phyloP scores from a whole-genome alignment of 2,329 filamentous ascomycete species.

The Pezicula radicicola region DNA sequence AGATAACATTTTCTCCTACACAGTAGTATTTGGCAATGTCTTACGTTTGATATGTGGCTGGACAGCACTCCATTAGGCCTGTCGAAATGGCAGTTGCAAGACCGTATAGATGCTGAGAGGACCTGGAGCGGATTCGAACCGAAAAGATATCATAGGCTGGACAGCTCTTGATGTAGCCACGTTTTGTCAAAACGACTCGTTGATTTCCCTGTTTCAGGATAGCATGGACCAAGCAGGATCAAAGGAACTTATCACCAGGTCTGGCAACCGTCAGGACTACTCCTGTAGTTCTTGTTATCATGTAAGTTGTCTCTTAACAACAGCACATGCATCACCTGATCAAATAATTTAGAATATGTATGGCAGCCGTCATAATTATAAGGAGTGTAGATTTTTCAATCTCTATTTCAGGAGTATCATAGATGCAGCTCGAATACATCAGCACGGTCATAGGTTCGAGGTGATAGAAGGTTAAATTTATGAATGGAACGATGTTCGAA shows the following conservation, averaged over 20 bases:
- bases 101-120: slow-evolving; percentile 5
- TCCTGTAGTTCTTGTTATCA: slow-evolving; percentile 8
- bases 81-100: slow-evolving; percentile 7
- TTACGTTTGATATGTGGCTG: no score
- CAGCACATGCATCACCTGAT: slow-evolving; percentile 4
- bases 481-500: no score
- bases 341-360: slow-evolving; percentile 2
- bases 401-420: slow-evolving; percentile 8
- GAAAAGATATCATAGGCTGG: slow-evolving; percentile 6
- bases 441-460: slow-evolving; percentile 3
- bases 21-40: no score
- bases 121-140: slow-evolving; percentile 6
- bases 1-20: no score
- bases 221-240: slow-evolving; percentile 1
- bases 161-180: slow-evolving; percentile 6
- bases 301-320: slow-evolving; percentile 4
- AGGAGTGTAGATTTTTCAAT: slow-evolving; percentile 3
- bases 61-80: slow-evolving; percentile 9
- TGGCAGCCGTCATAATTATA: slow-evolving; percentile 5
- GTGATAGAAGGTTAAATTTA: no score
- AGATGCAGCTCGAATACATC: slow-evolving; percentile 6
- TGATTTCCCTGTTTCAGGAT: slow-evolving; percentile 1
- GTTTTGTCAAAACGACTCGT: slow-evolving; percentile 6
- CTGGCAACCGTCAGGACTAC: slow-evolving; percentile 1
- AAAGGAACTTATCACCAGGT: not conserved